A percentile compares a stretch with the other conserved stretches of the same genome.
Conservation (phyloP, 495 filamentous ascomycete genomes). For the Daldinia vernicosa region DNA sequence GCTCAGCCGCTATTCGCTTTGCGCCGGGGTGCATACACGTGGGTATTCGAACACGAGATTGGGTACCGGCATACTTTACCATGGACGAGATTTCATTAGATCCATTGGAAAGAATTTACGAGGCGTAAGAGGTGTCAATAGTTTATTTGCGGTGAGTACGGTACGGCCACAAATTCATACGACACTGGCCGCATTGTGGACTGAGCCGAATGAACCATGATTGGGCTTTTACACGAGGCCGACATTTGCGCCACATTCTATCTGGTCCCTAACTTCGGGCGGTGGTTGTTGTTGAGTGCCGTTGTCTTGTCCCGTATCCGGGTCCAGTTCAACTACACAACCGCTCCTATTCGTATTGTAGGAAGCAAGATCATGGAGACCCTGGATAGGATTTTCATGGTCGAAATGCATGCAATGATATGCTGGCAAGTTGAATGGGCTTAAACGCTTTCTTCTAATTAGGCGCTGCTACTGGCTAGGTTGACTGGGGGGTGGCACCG, state of each 20-base stretch:
- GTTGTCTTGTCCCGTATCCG: not conserved
- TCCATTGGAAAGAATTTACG: constrained; percentile 9
- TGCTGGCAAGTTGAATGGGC: not conserved
- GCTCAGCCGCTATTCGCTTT: constrained; percentile 26
- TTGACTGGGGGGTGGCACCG: not conserved
- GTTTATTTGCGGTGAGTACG: constrained; percentile 32
- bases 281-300: not conserved
- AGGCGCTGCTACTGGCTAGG: not conserved
- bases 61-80: not conserved
- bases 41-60: constrained; percentile 23
- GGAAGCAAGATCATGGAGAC: not conserved
- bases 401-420: not conserved
- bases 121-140: not conserved
- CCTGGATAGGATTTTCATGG: not conserved
- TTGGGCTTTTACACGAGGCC: too few relatives aligned
- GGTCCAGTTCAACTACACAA: not conserved
- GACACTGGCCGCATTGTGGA: constrained; percentile 2
- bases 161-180: not conserved
- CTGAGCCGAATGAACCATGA: not conserved
- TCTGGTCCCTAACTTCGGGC: constrained; percentile 8
- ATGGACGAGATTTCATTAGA: constrained; percentile 6
- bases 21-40: constrained; percentile 7
- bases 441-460: not conserved
- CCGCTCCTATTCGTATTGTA: not conserved
- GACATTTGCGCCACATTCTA: too few relatives aligned